Conservation (phyloP, 1,139 yeast genomes). For the Torulaspora globosa region DNA sequence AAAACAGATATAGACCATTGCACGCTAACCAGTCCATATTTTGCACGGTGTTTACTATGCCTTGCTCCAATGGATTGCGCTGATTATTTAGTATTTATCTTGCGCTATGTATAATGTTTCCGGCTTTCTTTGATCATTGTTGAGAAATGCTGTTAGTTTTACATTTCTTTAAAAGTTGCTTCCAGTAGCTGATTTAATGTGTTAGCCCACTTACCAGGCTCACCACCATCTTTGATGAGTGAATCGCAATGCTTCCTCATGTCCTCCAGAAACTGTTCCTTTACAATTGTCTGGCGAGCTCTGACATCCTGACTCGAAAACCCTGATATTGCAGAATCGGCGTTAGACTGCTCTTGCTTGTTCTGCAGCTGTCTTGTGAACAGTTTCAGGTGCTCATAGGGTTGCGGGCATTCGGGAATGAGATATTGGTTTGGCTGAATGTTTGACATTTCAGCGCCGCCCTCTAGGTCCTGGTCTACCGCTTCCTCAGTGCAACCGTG, state of each 20-base stretch:
- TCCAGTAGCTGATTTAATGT: constrained; percentile 28
- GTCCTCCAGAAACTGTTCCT: constrained; percentile 50
- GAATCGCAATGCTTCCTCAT: constrained; percentile 50
- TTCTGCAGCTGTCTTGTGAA: constrained; percentile 42
- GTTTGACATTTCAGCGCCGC: constrained; percentile 11
- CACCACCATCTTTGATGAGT: constrained; percentile 69
- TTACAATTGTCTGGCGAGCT: constrained; percentile 55
- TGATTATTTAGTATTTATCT: background rate
- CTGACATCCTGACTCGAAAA: constrained; percentile 39
- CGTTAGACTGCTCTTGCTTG: constrained; percentile 15
- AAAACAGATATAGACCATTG: background rate
- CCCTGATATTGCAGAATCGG: constrained; percentile 12
- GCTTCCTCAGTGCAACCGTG: constrained; percentile 40
- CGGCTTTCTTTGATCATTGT: background rate
- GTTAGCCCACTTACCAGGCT: constrained; percentile 59
- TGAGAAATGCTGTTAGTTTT: background rate
- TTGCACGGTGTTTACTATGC: background rate
- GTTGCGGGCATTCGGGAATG: constrained; percentile 53
- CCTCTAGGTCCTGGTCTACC: constrained; percentile 10
- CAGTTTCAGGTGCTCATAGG: constrained; percentile 55
- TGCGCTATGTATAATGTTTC: background rate
- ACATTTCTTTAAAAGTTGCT: background rate
- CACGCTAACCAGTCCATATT: background rate
- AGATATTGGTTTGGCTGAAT: constrained; percentile 44
- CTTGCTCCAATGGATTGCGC: background rate